These are phyloP conservation scores for Aspergillus eucalypticola DNA, from an alignment of 2,329 filamentous ascomycete genomes.

Conservation along the genomic window DNA sequence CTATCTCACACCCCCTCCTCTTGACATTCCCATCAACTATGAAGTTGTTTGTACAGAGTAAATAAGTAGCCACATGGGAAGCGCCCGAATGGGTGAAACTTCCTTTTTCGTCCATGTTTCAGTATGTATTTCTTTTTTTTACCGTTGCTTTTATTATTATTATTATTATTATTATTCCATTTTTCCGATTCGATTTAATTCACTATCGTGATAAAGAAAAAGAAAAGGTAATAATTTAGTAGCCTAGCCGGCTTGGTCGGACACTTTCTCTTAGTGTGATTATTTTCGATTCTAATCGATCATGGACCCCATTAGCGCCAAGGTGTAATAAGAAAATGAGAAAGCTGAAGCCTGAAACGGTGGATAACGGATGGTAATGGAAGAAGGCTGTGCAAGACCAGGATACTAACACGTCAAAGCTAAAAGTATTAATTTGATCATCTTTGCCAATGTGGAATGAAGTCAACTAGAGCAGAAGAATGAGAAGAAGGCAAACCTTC, in stretches of 20 bases:
- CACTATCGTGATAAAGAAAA: no score
- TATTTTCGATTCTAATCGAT: background rate
- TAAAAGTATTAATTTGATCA: no score
- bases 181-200: background rate
- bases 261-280: background rate
- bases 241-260: background rate
- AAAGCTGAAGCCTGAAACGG: background rate
- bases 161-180: background rate
- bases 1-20: no score
- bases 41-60: no score
- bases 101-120: no score
- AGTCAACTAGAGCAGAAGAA: no score
- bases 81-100: no score
- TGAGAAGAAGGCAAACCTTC: constrained; percentile 6
- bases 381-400: background rate
- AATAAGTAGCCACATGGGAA: no score
- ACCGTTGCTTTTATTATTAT: background rate
- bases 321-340: background rate
- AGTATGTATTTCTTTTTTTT: no score
- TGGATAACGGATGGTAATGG: background rate
- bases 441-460: no score
- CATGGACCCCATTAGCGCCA: background rate
- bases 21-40: no score
- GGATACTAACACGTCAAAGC: background rate
- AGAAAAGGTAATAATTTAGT: background rate